Conservation (phyloP, 2,329 filamentous ascomycete species). For the Colletotrichum euphorbiae region DNA sequence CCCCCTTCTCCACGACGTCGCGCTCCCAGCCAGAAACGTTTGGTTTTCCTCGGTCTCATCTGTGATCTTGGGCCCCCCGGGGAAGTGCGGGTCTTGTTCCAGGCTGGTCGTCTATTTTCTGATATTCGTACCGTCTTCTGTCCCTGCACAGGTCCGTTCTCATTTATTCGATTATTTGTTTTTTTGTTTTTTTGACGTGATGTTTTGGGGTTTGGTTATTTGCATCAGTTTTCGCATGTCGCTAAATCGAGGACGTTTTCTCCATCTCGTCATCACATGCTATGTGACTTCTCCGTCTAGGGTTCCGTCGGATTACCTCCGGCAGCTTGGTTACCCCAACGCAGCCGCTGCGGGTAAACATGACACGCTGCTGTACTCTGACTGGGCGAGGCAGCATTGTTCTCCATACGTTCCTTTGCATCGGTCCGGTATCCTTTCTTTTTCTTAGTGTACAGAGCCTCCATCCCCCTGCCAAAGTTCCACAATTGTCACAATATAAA, state of each 20-base stretch:
- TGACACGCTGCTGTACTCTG: slow-evolving; percentile 8
- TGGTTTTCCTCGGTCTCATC: slow-evolving; percentile 32
- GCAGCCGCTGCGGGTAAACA: not conserved
- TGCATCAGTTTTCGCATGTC: not conserved
- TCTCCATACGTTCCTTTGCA: slow-evolving; percentile 5
- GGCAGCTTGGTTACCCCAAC: slow-evolving; percentile 10
- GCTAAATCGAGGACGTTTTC: not conserved
- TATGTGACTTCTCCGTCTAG: not conserved
- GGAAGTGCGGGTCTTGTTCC: slow-evolving; percentile 33
- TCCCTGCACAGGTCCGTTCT: not conserved
- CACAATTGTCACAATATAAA: not conserved
- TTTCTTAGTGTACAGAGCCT: slow-evolving; percentile 2
- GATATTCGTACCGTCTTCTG: not conserved
- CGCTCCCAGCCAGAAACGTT: slow-evolving; percentile 8
- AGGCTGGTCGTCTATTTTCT: slow-evolving; percentile 8
- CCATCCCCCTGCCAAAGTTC: too few species aligned
- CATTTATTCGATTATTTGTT: not conserved
- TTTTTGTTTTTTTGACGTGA: too few species aligned
- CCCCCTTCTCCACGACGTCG: not conserved
- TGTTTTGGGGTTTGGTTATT: too few species aligned
- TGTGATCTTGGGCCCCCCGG: slow-evolving; percentile 19
- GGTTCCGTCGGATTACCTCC: not conserved
- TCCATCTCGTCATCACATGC: too few species aligned
- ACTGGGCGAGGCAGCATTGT: not conserved
- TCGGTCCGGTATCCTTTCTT: slow-evolving; percentile 1